phyloP scores from a whole-genome alignment of 1,284 basidiomycete species.

The Ceratobasidium sp. region DNA sequence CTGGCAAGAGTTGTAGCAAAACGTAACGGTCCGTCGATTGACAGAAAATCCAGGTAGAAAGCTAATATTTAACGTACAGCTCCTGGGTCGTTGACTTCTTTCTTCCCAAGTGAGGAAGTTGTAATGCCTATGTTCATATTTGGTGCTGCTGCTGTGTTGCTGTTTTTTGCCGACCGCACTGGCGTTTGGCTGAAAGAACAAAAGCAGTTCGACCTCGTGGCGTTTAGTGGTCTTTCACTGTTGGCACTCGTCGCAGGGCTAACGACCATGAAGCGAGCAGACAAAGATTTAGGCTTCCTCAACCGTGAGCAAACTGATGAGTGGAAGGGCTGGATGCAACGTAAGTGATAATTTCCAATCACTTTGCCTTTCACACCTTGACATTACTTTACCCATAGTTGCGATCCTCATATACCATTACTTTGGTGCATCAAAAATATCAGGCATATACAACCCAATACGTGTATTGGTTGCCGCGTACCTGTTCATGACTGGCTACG shows the following conservation, averaged over 20 bases:
- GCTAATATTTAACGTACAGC: constrained; percentile 6
- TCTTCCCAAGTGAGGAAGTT: constrained; percentile 57
- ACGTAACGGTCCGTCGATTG: constrained; percentile 7
- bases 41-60: neutral
- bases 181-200: constrained; percentile 87
- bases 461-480: constrained; percentile 88
- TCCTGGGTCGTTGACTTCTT: constrained; percentile 46
- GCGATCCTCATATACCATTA: constrained; percentile 91
- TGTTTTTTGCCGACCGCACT: constrained; percentile 83
- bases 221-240: constrained; percentile 71
- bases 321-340: constrained; percentile 98
- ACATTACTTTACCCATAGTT: constrained; percentile 59
- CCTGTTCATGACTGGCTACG: constrained; percentile 83
- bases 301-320: constrained; percentile 93
- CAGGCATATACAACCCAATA: constrained; percentile 90
- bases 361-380: neutral
- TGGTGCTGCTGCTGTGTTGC: constrained; percentile 70
- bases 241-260: constrained; percentile 68
- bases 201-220: constrained; percentile 78
- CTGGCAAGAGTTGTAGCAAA: constrained; percentile 56
- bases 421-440: constrained; percentile 84
- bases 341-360: constrained; percentile 57
- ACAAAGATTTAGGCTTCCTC: constrained; percentile 86
- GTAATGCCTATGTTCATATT: constrained; percentile 66
- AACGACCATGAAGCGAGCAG: constrained; percentile 70